Evolutionary conservation across 2,329 filamentous ascomycete genomes (phyloP), one percentile per base, ranked within the genome.

Genomic region (Byssoonygena ceratinophila): DNA sequence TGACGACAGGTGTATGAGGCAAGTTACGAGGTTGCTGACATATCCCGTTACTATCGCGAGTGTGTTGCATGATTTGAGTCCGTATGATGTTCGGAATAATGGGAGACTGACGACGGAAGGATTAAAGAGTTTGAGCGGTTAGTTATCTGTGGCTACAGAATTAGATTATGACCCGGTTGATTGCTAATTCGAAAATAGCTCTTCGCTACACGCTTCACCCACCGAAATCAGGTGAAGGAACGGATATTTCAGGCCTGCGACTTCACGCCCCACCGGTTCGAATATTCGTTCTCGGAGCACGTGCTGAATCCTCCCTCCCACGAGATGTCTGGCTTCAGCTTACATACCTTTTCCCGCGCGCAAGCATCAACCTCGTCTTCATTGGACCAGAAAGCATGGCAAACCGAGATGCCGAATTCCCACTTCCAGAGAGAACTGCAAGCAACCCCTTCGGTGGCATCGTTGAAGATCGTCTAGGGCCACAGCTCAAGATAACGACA

Each of bases 321-420:
- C 84, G 94, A 57, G 83, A 95, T 63, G 86, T 90, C 48, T 98
- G 94, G 92, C 77, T 91, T 25, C 92, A 98, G 68, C 76, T 98
- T 51, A 81, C 87, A n/a, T 84, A 95, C 69, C 80, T 98, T 58
- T 98, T 98, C 74, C 91, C 90, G n/a, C 81, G 85, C 54, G 81
- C 87, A n/a, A 80, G 84, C 56, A 84, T 98, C 61, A 91, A 97
- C 64, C 71, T 98, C 22, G 80, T 97, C 65, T 92, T 98, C 68
- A 91, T 98, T 62, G 92, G 92, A 0, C 92, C 92, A 0, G 92
- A 98, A 71, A 87, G 85, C 62, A 97, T 98, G 90, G 77, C 84
- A 20, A 95, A 95, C 70, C 85, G 94, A 56, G 89, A 97, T 63
- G 80, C 83, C 54, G 92, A 98, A 67, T 94, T 94, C 64, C 92